These are phyloP conservation scores for Ceratocystis alfenasii DNA, from an alignment of 2,329 filamentous ascomycete species.

Conservation along the genomic window DNA sequence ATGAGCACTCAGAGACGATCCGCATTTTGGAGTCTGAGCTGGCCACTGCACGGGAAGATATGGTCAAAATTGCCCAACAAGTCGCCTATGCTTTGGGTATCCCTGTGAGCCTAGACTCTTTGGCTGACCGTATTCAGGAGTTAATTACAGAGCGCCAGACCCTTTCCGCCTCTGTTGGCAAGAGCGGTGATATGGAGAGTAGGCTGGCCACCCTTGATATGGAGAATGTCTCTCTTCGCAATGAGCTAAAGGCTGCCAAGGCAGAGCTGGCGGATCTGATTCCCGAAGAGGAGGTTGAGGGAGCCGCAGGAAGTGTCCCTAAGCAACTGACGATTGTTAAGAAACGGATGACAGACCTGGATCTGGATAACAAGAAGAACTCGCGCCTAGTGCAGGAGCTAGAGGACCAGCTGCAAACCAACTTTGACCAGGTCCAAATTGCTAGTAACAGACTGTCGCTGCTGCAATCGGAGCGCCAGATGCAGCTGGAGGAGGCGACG, in stretches of 20 bases:
- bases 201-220: constrained; percentile 44
- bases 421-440: constrained; percentile 84
- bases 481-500: constrained; percentile 68
- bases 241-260: constrained; percentile 51
- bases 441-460: constrained; percentile 77
- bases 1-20: constrained; percentile 47
- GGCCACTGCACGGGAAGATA: constrained; percentile 51
- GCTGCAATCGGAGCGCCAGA: constrained; percentile 60
- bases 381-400: constrained; percentile 86
- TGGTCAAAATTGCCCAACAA: constrained; percentile 52
- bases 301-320: constrained; percentile 36
- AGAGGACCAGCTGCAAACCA: constrained; percentile 88
- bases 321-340: constrained; percentile 52
- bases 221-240: constrained; percentile 48
- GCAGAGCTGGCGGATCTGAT: constrained; percentile 42
- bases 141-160: constrained; percentile 45
- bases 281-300: constrained; percentile 36
- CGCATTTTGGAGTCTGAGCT: constrained; percentile 50
- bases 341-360: constrained; percentile 51
- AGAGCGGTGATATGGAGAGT: constrained; percentile 39
- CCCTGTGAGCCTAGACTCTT: constrained; percentile 54
- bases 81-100: constrained; percentile 49
- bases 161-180: constrained; percentile 24
- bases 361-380: constrained; percentile 73
- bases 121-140: constrained; percentile 49